Evolutionary conservation across 1,139 yeast genomes (phyloP), one percentile per base, ranked within the genome.

Genomic region (Kodamaea ohmeri): DNA sequence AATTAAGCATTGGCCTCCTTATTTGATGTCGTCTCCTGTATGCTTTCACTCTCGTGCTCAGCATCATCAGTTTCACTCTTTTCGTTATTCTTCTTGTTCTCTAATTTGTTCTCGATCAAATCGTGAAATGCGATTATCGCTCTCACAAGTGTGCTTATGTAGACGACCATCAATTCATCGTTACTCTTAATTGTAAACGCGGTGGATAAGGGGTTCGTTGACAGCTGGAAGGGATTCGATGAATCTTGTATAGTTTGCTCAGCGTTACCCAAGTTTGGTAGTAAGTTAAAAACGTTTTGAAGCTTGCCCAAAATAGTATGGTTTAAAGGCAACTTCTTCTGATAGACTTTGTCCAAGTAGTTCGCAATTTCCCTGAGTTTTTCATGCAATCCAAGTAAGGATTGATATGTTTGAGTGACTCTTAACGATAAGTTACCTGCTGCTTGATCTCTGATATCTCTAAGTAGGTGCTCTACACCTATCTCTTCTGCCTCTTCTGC

Each of bases 401-500:
- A 87, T 52, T 85, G 88, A 55, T 92, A 78, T 54, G 90, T 96
- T 56, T 85, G 85, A 13, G 97, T 88, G 39, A 92, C 81, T 56
- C 83, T 79, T 38, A 90, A 78, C 2, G 97, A 83, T 46, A 94
- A 74, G 35, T 86, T 83, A 11, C 98, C 98, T 7, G 96, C 95
- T 6, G 97, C 97, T 52, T 90, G 97, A 58, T 92, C 97, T 53
- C 97, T 80, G 27, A 89, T 88, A 55, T 94, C 98, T 55, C 97
- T 80, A 47, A 94, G 68, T 45, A 94, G 67, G 58, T 94, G 99
- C 60, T 94, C 99, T 7, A 94, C 99, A 46, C 98, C 98, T 51
- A 94, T 94, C 63, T 94, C 99, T 64, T 94, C 98, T 3, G 98
- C 98, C 60, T 94, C 98, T 60, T 94, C 98, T 3, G 99, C 99